Percentiles rank a stretch among this genome's conserved stretches.
phyloP scores from a whole-genome alignment of 208 protist species.

The Leishmania tropica region DNA sequence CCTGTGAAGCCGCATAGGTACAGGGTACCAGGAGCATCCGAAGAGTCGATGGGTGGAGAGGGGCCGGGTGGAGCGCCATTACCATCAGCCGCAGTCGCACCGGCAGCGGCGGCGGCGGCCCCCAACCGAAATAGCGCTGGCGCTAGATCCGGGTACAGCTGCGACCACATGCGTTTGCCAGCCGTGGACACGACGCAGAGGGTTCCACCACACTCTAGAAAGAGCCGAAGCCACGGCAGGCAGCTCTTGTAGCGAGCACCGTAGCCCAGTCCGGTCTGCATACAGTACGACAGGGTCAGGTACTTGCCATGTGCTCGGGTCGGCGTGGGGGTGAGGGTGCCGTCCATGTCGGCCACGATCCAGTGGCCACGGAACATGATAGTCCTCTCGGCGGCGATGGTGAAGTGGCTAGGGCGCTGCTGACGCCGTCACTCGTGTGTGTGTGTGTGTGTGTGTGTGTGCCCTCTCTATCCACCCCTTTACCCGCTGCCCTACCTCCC shows the following conservation, averaged over 20 bases:
- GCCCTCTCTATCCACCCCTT: background rate
- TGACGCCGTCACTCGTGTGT: background rate
- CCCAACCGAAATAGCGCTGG: conserved; percentile 30
- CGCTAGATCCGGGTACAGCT: conserved; percentile 60
- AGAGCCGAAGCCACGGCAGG: conserved; percentile 39
- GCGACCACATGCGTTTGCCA: conserved; percentile 46
- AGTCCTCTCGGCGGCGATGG: background rate
- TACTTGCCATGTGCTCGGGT: conserved; percentile 50
- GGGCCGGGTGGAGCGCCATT: background rate
- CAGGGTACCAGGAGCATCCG: conserved; percentile 29
- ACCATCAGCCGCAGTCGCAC: background rate
- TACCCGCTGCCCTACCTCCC: background rate
- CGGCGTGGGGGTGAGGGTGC: conserved; percentile 59
- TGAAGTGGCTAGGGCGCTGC: background rate
- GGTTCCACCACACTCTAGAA: conserved; percentile 38
- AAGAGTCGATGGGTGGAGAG: background rate
- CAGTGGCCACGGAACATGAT: conserved; percentile 53
- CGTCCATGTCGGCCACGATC: conserved; percentile 70
- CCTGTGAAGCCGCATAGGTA: conserved; percentile 71
- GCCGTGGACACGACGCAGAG: conserved; percentile 67
- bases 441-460: background rate
- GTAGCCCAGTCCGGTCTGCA: conserved; percentile 26
- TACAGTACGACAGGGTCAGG: conserved; percentile 36
- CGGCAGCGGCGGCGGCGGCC: background rate
- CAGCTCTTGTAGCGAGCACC: conserved; percentile 43